These are phyloP conservation scores for Avicennia marina DNA, from an alignment of 257 asterid species.

Conservation along the genomic window DNA sequence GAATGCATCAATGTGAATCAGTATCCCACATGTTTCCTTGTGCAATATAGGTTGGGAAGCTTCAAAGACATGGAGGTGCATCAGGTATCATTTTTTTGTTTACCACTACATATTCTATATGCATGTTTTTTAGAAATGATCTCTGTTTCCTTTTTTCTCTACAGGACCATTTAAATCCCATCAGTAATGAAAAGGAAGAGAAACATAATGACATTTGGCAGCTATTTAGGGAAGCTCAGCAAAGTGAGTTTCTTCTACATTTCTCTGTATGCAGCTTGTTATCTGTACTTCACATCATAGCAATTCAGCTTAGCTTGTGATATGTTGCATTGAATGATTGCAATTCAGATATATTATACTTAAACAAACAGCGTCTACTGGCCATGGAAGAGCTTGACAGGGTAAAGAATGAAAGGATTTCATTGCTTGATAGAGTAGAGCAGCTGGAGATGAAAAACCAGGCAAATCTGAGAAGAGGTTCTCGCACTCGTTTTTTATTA, in stretches of 20 bases:
- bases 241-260: constrained; percentile 38
- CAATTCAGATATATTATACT: constrained; percentile 57
- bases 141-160: neutral
- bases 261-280: neutral
- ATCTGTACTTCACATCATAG: no score
- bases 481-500: constrained; percentile 12
- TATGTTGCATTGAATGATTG: constrained; percentile 18
- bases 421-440: constrained; percentile 46
- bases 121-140: constrained; percentile 9
- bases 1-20: constrained; percentile 15
- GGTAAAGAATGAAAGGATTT: constrained; percentile 48
- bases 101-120: neutral
- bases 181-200: constrained; percentile 25
- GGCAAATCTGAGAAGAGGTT: constrained; percentile 43
- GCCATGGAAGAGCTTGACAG: constrained; percentile 67
- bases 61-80: constrained; percentile 27
- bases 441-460: constrained; percentile 42
- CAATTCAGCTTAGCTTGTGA: constrained; percentile 7
- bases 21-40: constrained; percentile 13
- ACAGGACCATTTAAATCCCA: constrained; percentile 33
- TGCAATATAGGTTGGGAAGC: constrained; percentile 38
- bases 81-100: constrained; percentile 28
- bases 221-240: constrained; percentile 73
- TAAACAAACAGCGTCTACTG: constrained; percentile 68
- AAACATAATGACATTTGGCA: constrained; percentile 54